Evolutionary conservation across 2,329 filamentous ascomycete genomes (phyloP), one percentile per base, ranked within the genome.

Genomic region (Thermothelomyces thermophilus): DNA sequence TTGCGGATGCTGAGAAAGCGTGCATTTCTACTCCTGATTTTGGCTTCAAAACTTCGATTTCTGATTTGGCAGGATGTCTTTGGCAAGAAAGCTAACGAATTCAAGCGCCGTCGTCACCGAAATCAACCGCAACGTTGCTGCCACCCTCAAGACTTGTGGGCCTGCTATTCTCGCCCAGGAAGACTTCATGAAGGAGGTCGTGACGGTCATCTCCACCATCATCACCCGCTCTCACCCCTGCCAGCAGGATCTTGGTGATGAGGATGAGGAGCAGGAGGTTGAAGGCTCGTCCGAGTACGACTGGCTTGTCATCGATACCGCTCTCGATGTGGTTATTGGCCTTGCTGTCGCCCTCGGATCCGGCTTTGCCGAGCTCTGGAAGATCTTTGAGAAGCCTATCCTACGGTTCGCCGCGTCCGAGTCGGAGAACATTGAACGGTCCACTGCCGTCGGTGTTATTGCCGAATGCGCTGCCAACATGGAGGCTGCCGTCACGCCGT

Each of bases 291-390:
- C 91, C 2, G 93, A 98, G 72, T 95, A 95, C 63, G 93, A 97
- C 73, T 97, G 93, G 93, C 80, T 96, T 16, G 85, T 95, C 45
- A 86, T 97, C 48, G 93, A 98, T 72, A 95, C 90, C 9, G 90
- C 89, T 31, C 80, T 97, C 48, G 93, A 97, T 58, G 89, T 95
- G 41, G 76, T 96, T 44, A 88, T 89, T 45, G 89, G 87, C 33
- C 79, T 97, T 35, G 84, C 90, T 17, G 81, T 82, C 41, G 89
- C 89, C 28, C 82, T 97, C 13, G 93, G 93, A 34, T 68, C 78
- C 19, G 82, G 83, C 59, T 97, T 96, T 62, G 77, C 78, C 49
- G 86, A 95, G 73, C 75, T 96, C 55, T 97, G 90, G 89, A 94
- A 95, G 76, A 83, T 95, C 61, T 95, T 96, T 59, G 87, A 95